Evolutionary conservation across 2,329 filamentous ascomycete genomes (phyloP).

Genomic region (Calonectria ilicicola): DNA sequence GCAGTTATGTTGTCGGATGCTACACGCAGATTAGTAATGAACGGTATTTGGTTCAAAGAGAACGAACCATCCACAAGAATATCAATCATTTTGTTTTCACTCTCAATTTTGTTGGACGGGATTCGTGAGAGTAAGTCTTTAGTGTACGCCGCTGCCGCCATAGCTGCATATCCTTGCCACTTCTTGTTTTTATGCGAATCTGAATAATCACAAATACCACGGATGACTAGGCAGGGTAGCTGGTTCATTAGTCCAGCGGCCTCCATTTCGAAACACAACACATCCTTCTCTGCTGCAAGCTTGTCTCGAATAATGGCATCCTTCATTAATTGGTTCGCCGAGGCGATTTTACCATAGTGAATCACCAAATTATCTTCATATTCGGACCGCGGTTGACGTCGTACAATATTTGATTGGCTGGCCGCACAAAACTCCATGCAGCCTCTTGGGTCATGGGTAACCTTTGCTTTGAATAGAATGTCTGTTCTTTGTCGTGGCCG

Average conservation of each 20-base stretch:
- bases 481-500: background rate
- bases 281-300: background rate
- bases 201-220: background rate
- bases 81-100: background rate
- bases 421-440: background rate
- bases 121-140: background rate
- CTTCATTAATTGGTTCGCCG: background rate
- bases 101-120: background rate
- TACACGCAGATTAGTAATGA: background rate
- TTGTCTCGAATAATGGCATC: background rate
- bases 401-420: background rate
- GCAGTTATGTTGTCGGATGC: background rate
- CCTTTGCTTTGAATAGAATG: background rate
- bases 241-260: constrained; percentile 5
- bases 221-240: background rate
- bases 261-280: background rate
- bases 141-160: background rate
- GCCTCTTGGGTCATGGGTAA: constrained; percentile 11
- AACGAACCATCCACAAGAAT: background rate
- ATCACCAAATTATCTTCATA: background rate
- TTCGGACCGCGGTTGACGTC: background rate
- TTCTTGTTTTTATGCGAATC: background rate
- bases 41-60: background rate
- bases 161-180: background rate
- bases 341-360: background rate